Base-by-base conservation (phyloP, 106 monocot species). In the Acorus calamus region DNA sequence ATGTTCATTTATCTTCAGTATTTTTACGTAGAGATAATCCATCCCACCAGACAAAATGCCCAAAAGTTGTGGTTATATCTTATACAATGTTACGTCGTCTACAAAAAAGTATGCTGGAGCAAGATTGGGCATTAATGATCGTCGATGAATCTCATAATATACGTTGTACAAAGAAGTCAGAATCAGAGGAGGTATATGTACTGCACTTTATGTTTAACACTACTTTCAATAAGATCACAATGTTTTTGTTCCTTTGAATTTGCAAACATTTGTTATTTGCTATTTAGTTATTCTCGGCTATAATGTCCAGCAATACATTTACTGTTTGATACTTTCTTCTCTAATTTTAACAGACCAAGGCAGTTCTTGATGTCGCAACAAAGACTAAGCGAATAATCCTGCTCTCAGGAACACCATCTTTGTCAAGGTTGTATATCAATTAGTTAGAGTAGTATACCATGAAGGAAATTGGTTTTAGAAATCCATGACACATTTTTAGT, bases 111-210 rank as follows among this genome's bases (percentile, higher is more conserved):
- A 98, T 91, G 83, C 61, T 81, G 11, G 66, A 76, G 44, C 78
- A 66, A 48, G 51, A 68, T 48, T 98, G 96, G 96, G 78, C 84
- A 63, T 76, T 92, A 69, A 61, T 98, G 82, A 86, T 98, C 59
- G 68, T 91, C 81, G 96, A 98, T 77, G 96, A 98, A 64, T 91
- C 96, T 46, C 96, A 98, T 69, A 98, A 87, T 68, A 44, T 98
- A 73, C 96, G 91, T 52, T 88, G 87, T 76, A 98, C 96, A 14
- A 92, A 88, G 83, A 88, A 87, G 69, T 52, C 64, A 3, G 96
- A 98, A 73, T 77, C 80, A 14, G 78, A 73, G 66, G 96, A 98
- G 96, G 94, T 96, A 83, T 8, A 46, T 50, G 13, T 14, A 28
- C 28, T 28, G 28, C 28, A 28, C 28, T 28, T 28, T 28, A 28